Conservation (phyloP, 805 yeast genomes). For the Ogataea degrootiae region DNA sequence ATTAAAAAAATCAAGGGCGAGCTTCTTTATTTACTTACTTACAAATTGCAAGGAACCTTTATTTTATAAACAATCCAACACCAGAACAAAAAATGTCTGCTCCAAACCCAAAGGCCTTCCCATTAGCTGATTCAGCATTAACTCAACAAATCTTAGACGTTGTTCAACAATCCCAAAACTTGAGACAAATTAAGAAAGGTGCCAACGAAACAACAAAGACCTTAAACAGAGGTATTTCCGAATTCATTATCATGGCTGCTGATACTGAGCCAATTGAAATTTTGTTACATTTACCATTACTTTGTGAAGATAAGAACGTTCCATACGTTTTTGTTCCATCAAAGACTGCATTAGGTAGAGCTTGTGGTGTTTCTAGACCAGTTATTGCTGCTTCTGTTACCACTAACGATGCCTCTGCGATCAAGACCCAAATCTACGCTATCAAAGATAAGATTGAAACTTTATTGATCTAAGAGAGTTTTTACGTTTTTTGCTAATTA, state of each 20-base stretch:
- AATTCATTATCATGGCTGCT: constrained; percentile 99
- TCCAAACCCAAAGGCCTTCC: constrained; percentile 98
- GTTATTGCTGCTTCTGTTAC: constrained; percentile 98
- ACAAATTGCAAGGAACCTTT: constrained; percentile 50
- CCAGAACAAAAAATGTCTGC: constrained; percentile 61
- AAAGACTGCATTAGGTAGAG: constrained; percentile 98
- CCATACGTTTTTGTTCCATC: constrained; percentile 99
- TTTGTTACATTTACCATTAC: constrained; percentile 91
- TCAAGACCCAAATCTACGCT: constrained; percentile 93
- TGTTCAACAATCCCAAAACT: constrained; percentile 95
- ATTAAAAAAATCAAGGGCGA: constrained; percentile 31
- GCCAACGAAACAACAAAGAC: constrained; percentile 99
- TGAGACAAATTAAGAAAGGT: constrained; percentile 98
- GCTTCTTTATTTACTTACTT: constrained; percentile 19
- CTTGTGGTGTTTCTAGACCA: constrained; percentile 99
- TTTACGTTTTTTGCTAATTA: not conserved
- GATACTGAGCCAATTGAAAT: constrained; percentile 99
- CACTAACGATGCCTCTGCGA: constrained; percentile 95
- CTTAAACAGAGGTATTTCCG: constrained; percentile 98
- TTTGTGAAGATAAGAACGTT: constrained; percentile 99
- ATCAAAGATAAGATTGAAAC: constrained; percentile 99
- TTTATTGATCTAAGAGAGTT: constrained; percentile 63
- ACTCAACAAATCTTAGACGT: constrained; percentile 96
- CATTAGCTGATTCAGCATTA: constrained; percentile 93
- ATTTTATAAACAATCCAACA: not conserved